Conservation (phyloP, 345 rosid species). For the Eucalyptus coolabah region DNA sequence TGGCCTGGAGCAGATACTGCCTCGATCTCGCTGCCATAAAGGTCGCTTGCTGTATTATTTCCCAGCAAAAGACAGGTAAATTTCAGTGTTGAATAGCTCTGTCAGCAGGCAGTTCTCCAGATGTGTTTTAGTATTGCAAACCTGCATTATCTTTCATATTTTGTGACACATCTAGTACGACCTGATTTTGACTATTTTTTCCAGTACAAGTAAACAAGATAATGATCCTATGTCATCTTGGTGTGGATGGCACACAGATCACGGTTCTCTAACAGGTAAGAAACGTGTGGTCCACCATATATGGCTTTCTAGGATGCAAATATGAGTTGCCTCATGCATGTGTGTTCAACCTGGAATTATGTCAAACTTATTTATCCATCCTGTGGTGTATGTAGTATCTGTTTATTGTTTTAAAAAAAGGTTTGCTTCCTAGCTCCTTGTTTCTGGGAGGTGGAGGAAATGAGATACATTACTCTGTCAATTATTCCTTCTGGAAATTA, state of each 20-base stretch:
- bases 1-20: conserved; percentile 60
- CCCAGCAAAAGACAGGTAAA: conserved; percentile 55
- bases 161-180: background rate
- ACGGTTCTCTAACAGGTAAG: conserved; percentile 75
- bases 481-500: background rate
- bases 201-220: conserved; percentile 34
- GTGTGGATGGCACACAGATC: conserved; percentile 99
- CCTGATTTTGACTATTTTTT: background rate
- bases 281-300: background rate
- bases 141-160: background rate
- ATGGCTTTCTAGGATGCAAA: background rate
- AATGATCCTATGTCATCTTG: conserved; percentile 62
- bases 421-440: background rate
- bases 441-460: background rate
- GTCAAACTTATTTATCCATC: background rate
- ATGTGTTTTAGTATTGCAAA: background rate
- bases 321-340: background rate
- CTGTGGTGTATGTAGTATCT: background rate
- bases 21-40: conserved; percentile 75
- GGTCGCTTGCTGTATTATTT: conserved; percentile 90
- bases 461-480: background rate
- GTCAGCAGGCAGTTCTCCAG: background rate
- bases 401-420: background rate
- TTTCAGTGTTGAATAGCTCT: background rate
- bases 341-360: background rate